Conservation (phyloP, 192 early-diverging fungal species). For the Coemansia biformis region DNA sequence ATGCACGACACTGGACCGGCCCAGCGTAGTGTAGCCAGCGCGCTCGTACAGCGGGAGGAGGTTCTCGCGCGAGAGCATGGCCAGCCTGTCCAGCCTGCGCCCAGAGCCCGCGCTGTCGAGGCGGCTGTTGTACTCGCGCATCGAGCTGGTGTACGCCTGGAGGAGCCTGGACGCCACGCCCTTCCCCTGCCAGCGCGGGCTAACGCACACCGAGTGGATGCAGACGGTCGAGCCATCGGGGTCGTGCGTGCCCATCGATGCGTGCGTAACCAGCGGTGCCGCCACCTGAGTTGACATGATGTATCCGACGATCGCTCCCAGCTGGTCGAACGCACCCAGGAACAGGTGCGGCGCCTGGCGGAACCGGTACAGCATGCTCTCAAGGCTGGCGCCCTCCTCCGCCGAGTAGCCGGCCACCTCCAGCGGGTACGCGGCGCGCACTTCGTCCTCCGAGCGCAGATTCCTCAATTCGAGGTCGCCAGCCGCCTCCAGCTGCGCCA, state of each 20-base stretch:
- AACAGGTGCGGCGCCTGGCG: constrained; percentile 29
- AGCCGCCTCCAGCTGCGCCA: background rate
- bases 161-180: constrained; percentile 58
- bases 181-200: constrained; percentile 40
- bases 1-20: constrained; percentile 58
- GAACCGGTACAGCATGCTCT: constrained; percentile 30
- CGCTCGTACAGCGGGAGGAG: constrained; percentile 57
- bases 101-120: background rate
- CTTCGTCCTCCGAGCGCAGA: constrained; percentile 15
- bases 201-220: constrained; percentile 64
- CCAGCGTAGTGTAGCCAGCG: constrained; percentile 56
- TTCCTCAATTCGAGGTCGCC: constrained; percentile 8
- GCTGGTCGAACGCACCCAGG: constrained; percentile 28
- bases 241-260: constrained; percentile 61
- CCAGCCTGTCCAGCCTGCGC: constrained; percentile 42
- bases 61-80: constrained; percentile 55
- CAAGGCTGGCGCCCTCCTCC: constrained; percentile 38
- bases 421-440: constrained; percentile 8
- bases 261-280: constrained; percentile 52
- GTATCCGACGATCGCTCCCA: constrained; percentile 51
- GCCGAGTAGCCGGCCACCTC: constrained; percentile 22
- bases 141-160: constrained; percentile 39
- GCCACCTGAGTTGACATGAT: constrained; percentile 54
- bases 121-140: constrained; percentile 27
- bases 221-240: constrained; percentile 57